These are phyloP conservation scores for Fusarium paranaense DNA, from an alignment of 2,329 filamentous ascomycete genomes.

Conservation along the genomic window DNA sequence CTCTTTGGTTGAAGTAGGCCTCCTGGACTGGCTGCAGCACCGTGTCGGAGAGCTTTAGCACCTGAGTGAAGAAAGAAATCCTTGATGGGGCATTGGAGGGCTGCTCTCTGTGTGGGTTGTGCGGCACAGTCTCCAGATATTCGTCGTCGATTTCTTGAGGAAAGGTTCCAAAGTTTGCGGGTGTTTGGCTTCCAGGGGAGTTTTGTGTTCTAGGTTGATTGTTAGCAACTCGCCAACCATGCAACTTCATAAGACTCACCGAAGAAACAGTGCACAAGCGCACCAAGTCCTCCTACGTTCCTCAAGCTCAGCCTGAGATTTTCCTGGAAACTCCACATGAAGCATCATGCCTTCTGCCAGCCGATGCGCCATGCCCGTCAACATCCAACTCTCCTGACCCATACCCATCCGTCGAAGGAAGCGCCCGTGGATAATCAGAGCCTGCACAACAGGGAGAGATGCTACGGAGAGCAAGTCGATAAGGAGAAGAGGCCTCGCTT, in stretches of 20 bases:
- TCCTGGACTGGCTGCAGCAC: constrained; percentile 38
- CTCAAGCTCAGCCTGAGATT: constrained; percentile 34
- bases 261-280: constrained; percentile 36
- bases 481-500: constrained; percentile 39
- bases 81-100: constrained; percentile 34
- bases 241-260: neutral
- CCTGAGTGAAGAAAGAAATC: constrained; percentile 40
- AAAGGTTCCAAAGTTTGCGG: constrained; percentile 23
- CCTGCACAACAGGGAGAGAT: constrained; percentile 41
- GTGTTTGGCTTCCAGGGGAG: constrained; percentile 19
- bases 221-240: neutral
- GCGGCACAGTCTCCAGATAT: constrained; percentile 26
- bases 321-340: constrained; percentile 38
- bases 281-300: constrained; percentile 44
- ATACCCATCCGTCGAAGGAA: constrained; percentile 36
- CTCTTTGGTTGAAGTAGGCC: constrained; percentile 18
- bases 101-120: constrained; percentile 18
- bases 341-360: constrained; percentile 41
- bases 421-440: constrained; percentile 38
- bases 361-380: constrained; percentile 40
- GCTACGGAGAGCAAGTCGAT: constrained; percentile 35
- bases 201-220: constrained; percentile 31
- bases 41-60: constrained; percentile 32
- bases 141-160: constrained; percentile 43
- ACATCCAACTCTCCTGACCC: constrained; percentile 40